These are phyloP conservation scores for Vachellia collinsii DNA, from an alignment of 306 rosid genomes.

Conservation along the genomic window DNA sequence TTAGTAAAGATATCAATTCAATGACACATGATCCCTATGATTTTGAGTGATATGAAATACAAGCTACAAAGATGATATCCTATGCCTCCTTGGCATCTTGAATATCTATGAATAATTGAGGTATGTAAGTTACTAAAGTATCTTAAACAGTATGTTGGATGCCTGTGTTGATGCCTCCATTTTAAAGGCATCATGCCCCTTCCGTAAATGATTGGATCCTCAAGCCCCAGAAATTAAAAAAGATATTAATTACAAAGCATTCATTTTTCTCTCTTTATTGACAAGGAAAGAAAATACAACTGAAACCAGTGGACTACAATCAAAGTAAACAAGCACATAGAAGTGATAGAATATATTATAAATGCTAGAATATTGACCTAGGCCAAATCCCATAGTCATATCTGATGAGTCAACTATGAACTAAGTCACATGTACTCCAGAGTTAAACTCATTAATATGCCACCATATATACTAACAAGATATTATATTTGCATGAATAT, in stretches of 20 bases:
- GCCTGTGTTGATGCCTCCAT: neutral
- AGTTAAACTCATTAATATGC: neutral
- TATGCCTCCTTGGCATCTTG: neutral
- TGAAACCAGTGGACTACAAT: constrained; percentile 15
- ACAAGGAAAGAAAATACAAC: neutral
- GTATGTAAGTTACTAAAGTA: neutral
- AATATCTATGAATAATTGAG: neutral
- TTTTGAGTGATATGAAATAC: neutral
- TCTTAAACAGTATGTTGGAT: neutral
- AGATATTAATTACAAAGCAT: neutral
- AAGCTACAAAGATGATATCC: neutral
- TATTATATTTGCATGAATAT: neutral
- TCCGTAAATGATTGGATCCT: neutral
- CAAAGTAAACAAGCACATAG: neutral
- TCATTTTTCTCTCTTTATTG: neutral
- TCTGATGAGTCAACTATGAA: neutral
- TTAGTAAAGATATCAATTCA: neutral
- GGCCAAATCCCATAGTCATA: neutral
- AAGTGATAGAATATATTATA: neutral
- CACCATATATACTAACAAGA: neutral
- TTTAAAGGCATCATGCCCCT: neutral
- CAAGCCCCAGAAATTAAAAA: neutral
- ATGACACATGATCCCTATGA: neutral
- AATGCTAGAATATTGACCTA: neutral
- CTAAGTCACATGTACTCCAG: neutral